Evolutionary conservation across 805 yeast genomes (phyloP).

Genomic region (Lachancea thermotolerans): DNA sequence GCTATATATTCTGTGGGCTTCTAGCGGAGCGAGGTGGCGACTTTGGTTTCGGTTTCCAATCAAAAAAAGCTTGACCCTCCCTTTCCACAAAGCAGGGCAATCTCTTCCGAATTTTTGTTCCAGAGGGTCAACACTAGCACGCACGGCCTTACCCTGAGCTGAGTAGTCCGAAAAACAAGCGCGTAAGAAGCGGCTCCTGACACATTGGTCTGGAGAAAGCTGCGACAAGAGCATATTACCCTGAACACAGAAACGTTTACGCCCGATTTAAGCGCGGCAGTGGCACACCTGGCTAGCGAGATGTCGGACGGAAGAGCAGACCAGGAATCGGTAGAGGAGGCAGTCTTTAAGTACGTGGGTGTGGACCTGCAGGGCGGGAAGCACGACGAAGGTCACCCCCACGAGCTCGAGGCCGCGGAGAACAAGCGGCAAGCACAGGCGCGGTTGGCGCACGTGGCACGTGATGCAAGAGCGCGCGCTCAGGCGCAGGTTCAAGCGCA

Average conservation of each 20-base stretch:
- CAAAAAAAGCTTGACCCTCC: too few relatives aligned
- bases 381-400: constrained; percentile 18
- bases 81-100: not conserved
- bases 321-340: constrained; percentile 60
- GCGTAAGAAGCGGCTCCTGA: too few relatives aligned
- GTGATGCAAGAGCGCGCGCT: too few relatives aligned
- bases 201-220: too few relatives aligned
- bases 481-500: not conserved
- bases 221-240: not conserved
- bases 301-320: constrained; percentile 4
- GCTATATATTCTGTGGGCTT: too few relatives aligned
- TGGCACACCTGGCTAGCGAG: not conserved
- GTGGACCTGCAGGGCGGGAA: constrained; percentile 42
- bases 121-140: too few relatives aligned
- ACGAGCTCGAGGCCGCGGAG: constrained; percentile 15
- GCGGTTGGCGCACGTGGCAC: too few relatives aligned
- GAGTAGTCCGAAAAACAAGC: too few relatives aligned
- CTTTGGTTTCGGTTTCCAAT: too few relatives aligned
- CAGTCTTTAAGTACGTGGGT: constrained; percentile 67
- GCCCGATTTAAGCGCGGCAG: not conserved
- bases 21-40: too few relatives aligned
- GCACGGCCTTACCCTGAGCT: too few relatives aligned
- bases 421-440: too few relatives aligned
- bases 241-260: not conserved
- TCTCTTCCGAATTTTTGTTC: not conserved